Base-by-base conservation (phyloP, 768 basidiomycete genomes). In the Rhodotorula diobovata region DNA sequence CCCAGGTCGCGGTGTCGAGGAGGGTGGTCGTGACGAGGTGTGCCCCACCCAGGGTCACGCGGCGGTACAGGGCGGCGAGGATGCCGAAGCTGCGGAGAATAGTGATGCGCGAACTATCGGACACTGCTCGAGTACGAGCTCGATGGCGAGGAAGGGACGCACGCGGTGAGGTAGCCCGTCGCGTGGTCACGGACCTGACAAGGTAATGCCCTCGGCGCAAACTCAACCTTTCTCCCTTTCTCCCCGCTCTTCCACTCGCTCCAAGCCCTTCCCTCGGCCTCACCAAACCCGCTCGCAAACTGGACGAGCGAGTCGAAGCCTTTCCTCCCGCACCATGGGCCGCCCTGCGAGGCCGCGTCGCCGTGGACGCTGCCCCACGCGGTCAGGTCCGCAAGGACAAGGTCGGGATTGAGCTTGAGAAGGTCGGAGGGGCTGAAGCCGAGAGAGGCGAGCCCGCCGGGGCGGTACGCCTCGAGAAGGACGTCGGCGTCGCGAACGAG, bases 301-400 rank as follows among this genome's bases (percentile, higher is more conserved):
- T 88, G 87, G 0, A 87, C 85, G 5, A 88, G 80, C 1, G 87
- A 87, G 74, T 88, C 87, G 66, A 87, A 88, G 8, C 86, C 86
- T 61, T 85, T 82, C 21, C 84, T 80, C 59, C 84, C 81, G 59
- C 81, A 82, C 86, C 85, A 87, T 7, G 84, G 85, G 0, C 86
- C 86, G 25, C 86, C 82, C 82, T 83, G 7, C 10, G 7, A 8
- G 11, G 48, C 48, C 25, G 48, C 48, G 8, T 20, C 21, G 21
- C 48, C 48, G 48, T 48, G 21, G 10, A 48, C 48, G 21, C 21
- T 85, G 5, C 86, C 86, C 81, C 86, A 87, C 4, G 85, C 86
- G 39, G 80, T 81, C 48, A 87, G 76, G 69, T 82, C 86, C 0
- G 87, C 86, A 63, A 82, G 85, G 5, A 88, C 82, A 35, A 87